Percentiles rank a stretch among this genome's conserved stretches.
Evolutionary conservation across 2,329 filamentous ascomycete genomes (phyloP).

Genomic region (Eurotiales sp.): DNA sequence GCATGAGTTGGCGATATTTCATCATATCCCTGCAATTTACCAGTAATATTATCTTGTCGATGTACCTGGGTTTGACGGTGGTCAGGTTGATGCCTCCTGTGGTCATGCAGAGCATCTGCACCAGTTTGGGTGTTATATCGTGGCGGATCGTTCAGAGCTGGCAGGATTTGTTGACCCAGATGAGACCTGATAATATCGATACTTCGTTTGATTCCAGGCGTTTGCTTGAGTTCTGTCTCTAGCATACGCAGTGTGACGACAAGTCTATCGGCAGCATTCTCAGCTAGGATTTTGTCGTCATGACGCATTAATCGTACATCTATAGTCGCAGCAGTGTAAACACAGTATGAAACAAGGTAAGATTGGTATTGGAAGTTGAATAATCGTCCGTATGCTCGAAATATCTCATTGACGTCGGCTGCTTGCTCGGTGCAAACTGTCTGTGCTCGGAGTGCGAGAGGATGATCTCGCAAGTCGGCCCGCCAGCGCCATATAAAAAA

Average conservation of each 20-base stretch:
- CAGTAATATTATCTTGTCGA: too few relatives aligned
- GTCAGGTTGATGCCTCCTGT: too few relatives aligned
- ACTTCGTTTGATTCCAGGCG: slow-evolving; percentile 15
- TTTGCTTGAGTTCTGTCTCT: slow-evolving; percentile 16
- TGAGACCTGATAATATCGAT: slow-evolving; percentile 16
- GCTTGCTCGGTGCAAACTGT: slow-evolving; percentile 16
- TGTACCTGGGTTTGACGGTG: too few relatives aligned
- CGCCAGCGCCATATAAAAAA: slow-evolving; percentile 17
- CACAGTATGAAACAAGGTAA: slow-evolving; percentile 20
- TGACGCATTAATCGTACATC: slow-evolving; percentile 17
- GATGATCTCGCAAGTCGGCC: slow-evolving; percentile 11
- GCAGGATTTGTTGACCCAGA: slow-evolving; percentile 3
- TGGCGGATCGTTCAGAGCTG: background rate
- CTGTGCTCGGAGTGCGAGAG: slow-evolving; percentile 15
- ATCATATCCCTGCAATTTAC: too few relatives aligned
- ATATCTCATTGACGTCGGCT: slow-evolving; percentile 16
- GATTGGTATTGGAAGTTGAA: slow-evolving; percentile 19
- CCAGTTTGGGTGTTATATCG: background rate
- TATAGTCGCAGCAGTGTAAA: slow-evolving; percentile 21
- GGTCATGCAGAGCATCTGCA: background rate
- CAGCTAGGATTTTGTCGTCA: slow-evolving; percentile 12
- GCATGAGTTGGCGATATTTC: too few relatives aligned
- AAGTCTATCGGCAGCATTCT: slow-evolving; percentile 12
- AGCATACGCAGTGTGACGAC: slow-evolving; percentile 16
- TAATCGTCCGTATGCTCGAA: slow-evolving; percentile 16